Base-by-base conservation (phyloP, 1,139 yeast species). In the Saccharomycopsis hybrid region DNA sequence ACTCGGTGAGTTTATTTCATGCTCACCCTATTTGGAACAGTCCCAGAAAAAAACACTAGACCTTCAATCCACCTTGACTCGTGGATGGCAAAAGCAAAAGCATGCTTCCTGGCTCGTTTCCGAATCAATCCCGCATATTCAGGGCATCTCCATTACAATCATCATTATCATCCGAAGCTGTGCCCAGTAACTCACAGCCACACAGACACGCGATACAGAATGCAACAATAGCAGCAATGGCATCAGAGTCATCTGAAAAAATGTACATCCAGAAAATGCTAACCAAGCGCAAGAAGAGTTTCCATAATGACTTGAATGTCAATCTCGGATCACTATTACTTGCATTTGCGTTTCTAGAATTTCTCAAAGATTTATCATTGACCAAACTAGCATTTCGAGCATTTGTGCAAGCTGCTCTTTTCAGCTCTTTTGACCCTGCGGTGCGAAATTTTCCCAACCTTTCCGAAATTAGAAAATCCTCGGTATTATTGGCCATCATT, bases 361-460 rank as follows among this genome's bases (percentile, higher is more conserved):
- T 48, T 33, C 39, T 53, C 27, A 51, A 53, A 31, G 55, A 53
- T 39, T 46, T 46, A 4, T 51, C 54, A 9, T n/a, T 51, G 27
- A 25, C 47, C 13, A 53, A 53, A 35, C 31, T 50, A 11, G 4
- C 48, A 8, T 43, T 48, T 18, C 38, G 55, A 36, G 5, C 43
- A 13, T 5, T 49, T 8, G 32, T 45, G 3, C 50, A 50, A 24
- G 9, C n/a, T 5, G 35, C 37, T 5, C 11, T 40, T 4, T n/a
- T 46, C 28, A 45, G 30, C 11, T 11, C 37, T n/a, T 27, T 37
- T 24, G 51, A 44, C 24, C 52, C 52, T 5, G 18, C 37, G 9
- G 9, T 33, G 25, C 27, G 46, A 29, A 33, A 27, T 31, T 28
- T 43, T 33, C 28, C 29, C 8, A 25, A 32, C 3, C 18, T 45